A percentile compares a stretch with the other conserved stretches of the same genome.
Evolutionary conservation across 331 rosid species (phyloP).

Genomic region (Malus hybrid): DNA sequence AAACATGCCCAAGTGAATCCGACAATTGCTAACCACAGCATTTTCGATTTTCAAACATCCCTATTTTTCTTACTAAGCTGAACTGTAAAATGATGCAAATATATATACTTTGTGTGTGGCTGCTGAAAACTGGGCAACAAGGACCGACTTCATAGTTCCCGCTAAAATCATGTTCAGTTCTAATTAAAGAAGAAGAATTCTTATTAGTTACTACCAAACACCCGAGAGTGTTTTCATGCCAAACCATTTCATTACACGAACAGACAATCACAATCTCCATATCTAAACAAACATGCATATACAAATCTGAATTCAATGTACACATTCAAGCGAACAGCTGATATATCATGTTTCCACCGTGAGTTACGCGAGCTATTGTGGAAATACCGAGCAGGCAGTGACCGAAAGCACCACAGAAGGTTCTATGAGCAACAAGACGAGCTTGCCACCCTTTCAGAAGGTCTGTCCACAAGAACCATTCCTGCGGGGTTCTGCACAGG

Average conservation of each 20-base stretch:
- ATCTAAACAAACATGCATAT: constrained; percentile 22
- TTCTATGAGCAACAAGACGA: constrained; percentile 39
- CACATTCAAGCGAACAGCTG: constrained; percentile 13
- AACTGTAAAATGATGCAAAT: too few relatives aligned
- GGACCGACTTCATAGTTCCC: too few relatives aligned
- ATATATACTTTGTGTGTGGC: too few relatives aligned
- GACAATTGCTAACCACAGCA: too few relatives aligned
- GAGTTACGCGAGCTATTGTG: constrained; percentile 1
- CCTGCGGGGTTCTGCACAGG: constrained; percentile 46
- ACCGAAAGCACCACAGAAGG: not conserved
- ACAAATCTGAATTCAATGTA: constrained; percentile 26
- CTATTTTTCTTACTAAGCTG: too few relatives aligned
- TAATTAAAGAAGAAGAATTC: not conserved
- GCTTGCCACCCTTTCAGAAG: constrained; percentile 42
- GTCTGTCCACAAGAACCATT: constrained; percentile 51
- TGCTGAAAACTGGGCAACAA: too few relatives aligned
- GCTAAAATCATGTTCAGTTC: too few relatives aligned
- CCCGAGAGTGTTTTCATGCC: not conserved
- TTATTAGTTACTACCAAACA: not conserved
- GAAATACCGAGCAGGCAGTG: not conserved
- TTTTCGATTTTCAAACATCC: too few relatives aligned
- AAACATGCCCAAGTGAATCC: too few relatives aligned
- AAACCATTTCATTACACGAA: constrained; percentile 16
- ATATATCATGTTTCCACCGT: constrained; percentile 3
- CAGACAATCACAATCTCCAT: not conserved